These are phyloP conservation scores for Penicillium malachiteum DNA, from an alignment of 495 filamentous ascomycete species.

Conservation along the genomic window DNA sequence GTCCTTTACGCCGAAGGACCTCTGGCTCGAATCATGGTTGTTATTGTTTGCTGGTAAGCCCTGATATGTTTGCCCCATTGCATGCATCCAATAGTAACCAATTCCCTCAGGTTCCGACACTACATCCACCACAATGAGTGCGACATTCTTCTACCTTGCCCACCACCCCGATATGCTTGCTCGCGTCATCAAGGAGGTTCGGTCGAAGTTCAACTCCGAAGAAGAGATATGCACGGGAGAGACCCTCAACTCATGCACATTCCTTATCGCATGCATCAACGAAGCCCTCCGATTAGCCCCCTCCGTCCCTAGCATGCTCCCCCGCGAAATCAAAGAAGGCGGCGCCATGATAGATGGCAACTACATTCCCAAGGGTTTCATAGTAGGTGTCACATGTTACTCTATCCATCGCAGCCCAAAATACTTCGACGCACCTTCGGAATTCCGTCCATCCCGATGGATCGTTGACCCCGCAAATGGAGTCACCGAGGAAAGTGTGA, in stretches of 20 bases:
- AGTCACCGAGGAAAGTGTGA: slow-evolving; percentile 5
- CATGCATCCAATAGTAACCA: not conserved
- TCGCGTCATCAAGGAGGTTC: slow-evolving; percentile 42
- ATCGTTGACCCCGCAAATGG: slow-evolving; percentile 29
- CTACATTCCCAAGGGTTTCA: slow-evolving; percentile 51
- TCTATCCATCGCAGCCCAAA: slow-evolving; percentile 55
- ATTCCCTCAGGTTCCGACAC: slow-evolving; percentile 46
- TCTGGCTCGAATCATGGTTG: slow-evolving; percentile 59
- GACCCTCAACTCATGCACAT: not conserved
- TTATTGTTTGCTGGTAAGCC: slow-evolving; percentile 31
- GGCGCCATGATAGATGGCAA: slow-evolving; percentile 60
- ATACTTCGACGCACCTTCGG: slow-evolving; percentile 54
- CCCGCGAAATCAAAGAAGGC: slow-evolving; percentile 61
- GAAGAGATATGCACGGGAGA: slow-evolving; percentile 46
- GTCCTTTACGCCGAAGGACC: slow-evolving; percentile 53
- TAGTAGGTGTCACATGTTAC: slow-evolving; percentile 56
- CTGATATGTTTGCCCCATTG: not conserved
- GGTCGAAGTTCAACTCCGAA: slow-evolving; percentile 43
- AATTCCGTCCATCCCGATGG: slow-evolving; percentile 59
- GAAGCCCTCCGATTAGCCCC: slow-evolving; percentile 72
- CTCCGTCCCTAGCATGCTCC: slow-evolving; percentile 58
- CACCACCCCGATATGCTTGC: slow-evolving; percentile 50
- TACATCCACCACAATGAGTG: slow-evolving; percentile 60
- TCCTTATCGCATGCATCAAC: not conserved
- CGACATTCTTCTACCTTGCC: slow-evolving; percentile 65